Base-by-base conservation (phyloP, 805 yeast genomes). In the Teunomyces stri region DNA sequence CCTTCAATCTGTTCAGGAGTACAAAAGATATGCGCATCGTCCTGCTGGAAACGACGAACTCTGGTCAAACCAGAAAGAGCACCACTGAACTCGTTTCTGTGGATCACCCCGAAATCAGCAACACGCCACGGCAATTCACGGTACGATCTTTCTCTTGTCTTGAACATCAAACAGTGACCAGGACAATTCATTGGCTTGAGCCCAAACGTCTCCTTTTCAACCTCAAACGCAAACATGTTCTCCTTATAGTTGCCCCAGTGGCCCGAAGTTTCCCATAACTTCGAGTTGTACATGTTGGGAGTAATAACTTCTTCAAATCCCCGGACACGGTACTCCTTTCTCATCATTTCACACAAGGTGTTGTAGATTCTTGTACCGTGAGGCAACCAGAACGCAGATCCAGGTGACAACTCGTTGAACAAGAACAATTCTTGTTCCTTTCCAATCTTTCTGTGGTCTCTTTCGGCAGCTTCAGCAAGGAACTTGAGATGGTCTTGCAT, bases 11-110 rank as follows among this genome's bases (percentile, higher is more conserved):
- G 98, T 53, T 86, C 96, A 57, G 80, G 84, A 47, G 89, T 84
- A 78, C 98, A 94, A 86, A 92, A 92, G 57, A 92, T 92, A 69
- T 92, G 99, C 42, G 97, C 97, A 73, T 92, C 99, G 70, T 92
- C 99, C 76, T 92, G 99, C 72, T 92, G 99, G 87, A 92, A 92
- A 72, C 98, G 84, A 75, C 99, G 87, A 41, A 94, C 98, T 75
- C 99, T 87, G 47, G 99, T 94, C 68, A 92, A 82, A 30, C 78
- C 78, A 36, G 97, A 83, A 56, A 92, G 78, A 10, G 98, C 97
- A 71, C 98, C 98, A 36, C 94, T 84, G 59, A 86, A 88, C 72
- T 92, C 99, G 69, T 92, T 92, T 78, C 99, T 85, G 76, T 92
- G 99, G 57, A 92, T 79, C 46, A 92, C 97, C 71, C 97, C 97